Evolutionary conservation across 371 early-diverging fungal species (phyloP).

Genomic region (Sporodiniella umbellata): DNA sequence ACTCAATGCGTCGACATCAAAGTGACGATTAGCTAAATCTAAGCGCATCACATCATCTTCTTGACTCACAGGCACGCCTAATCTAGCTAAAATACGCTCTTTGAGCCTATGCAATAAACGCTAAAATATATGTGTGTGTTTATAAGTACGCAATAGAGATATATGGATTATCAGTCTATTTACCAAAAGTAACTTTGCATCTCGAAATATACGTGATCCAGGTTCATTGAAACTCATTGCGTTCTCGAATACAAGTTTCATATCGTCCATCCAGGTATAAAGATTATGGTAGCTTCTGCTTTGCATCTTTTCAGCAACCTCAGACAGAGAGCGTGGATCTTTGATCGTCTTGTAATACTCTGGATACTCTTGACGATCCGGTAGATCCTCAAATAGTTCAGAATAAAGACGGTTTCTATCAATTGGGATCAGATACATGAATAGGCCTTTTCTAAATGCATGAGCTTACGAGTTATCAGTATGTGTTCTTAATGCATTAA

Average conservation of each 20-base stretch:
- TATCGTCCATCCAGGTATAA: slow-evolving; percentile 65
- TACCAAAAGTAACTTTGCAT: slow-evolving; percentile 59
- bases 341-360: slow-evolving; percentile 89
- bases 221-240: slow-evolving; percentile 76
- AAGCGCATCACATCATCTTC: slow-evolving; percentile 32
- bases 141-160: too few species aligned
- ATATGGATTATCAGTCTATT: neutral
- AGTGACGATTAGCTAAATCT: slow-evolving; percentile 20
- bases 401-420: slow-evolving; percentile 61
- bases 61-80: slow-evolving; percentile 32
- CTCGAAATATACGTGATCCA: slow-evolving; percentile 66
- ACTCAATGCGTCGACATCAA: slow-evolving; percentile 24
- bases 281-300: slow-evolving; percentile 54
- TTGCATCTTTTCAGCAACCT: slow-evolving; percentile 55
- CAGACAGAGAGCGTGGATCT: slow-evolving; percentile 66
- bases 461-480: slow-evolving; percentile 42
- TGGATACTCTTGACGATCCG: slow-evolving; percentile 75
- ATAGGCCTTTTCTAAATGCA: neutral
- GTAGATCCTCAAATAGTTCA: slow-evolving; percentile 78
- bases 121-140: too few species aligned
- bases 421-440: too few species aligned
- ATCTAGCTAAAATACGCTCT: slow-evolving; percentile 28
- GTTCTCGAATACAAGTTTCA: slow-evolving; percentile 69
- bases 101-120: slow-evolving; percentile 43
- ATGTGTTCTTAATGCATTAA: slow-evolving; percentile 35